Evolutionary conservation across 257 asterid species (phyloP).

Genomic region (Fraxinus excelsior): DNA sequence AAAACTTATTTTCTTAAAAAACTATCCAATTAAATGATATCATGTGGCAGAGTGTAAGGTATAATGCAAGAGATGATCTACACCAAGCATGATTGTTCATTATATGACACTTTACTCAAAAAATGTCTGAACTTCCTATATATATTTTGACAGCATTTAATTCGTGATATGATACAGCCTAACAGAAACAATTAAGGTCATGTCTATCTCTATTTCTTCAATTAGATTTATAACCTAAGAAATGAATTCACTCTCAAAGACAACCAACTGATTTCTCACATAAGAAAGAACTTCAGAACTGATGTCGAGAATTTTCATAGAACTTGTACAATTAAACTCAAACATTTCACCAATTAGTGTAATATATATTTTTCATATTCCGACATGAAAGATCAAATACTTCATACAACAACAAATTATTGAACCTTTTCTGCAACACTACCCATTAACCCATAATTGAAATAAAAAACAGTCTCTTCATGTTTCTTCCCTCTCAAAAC

Average conservation of each 20-base stretch:
- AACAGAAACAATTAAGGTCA: background rate
- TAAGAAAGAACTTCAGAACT: background rate
- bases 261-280: background rate
- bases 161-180: background rate
- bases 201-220: background rate
- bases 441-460: constrained; percentile 1
- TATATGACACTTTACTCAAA: background rate
- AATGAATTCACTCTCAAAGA: background rate
- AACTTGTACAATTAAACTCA: background rate
- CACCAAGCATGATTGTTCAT: background rate
- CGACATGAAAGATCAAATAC: background rate
- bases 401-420: background rate
- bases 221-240: background rate
- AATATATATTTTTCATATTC: background rate
- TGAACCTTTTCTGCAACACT: background rate
- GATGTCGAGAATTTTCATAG: background rate
- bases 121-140: background rate
- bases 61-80: too few relatives aligned
- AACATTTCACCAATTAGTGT: background rate
- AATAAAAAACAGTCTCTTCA: background rate
- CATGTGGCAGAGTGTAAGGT: too few relatives aligned
- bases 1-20: too few relatives aligned
- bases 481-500: background rate
- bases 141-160: background rate
- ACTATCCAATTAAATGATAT: too few relatives aligned